Conservation (phyloP, 306 rosid species). For the Dalbergia cochinchinensis region DNA sequence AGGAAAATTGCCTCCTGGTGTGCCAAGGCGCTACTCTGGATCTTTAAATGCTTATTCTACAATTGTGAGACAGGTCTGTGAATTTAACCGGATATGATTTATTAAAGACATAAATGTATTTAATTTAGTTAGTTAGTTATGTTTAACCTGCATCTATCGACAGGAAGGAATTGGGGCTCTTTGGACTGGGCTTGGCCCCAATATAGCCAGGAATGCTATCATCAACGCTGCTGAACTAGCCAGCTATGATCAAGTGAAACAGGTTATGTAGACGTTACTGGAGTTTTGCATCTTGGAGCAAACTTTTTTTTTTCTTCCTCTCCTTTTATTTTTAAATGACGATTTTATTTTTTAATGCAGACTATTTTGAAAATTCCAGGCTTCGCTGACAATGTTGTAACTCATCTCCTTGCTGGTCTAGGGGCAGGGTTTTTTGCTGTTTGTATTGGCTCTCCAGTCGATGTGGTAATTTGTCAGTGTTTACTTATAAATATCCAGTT, state of each 20-base stretch:
- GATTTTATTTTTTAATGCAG: slow-evolving; percentile 57
- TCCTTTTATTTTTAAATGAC: slow-evolving; percentile 1
- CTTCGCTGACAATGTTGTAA: slow-evolving; percentile 84
- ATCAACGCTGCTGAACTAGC: slow-evolving; percentile 99
- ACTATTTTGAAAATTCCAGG: slow-evolving; percentile 96
- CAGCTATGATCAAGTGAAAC: slow-evolving; percentile 97
- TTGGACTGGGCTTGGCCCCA: slow-evolving; percentile 99
- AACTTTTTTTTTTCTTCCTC: slow-evolving; percentile 17
- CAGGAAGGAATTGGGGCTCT: slow-evolving; percentile 95
- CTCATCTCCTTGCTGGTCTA: slow-evolving; percentile 94
- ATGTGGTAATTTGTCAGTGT: slow-evolving; percentile 73
- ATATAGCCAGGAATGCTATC: slow-evolving; percentile 92
- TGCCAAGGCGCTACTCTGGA: slow-evolving; percentile 93
- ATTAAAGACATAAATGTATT: slow-evolving; percentile 10
- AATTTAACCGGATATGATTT: slow-evolving; percentile 32
- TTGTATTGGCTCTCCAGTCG: slow-evolving; percentile 98
- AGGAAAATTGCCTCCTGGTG: slow-evolving; percentile 93
- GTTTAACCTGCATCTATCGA: slow-evolving; percentile 23
- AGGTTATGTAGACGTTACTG: slow-evolving; percentile 52
- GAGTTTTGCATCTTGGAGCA: slow-evolving; percentile 31
- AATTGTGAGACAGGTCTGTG: slow-evolving; percentile 80
- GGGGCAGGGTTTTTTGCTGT: slow-evolving; percentile 99
- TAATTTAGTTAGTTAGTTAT: neutral
- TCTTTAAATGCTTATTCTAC: slow-evolving; percentile 95
- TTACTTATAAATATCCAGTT: neutral